A percentile compares a stretch with the other conserved stretches of the same genome.
Evolutionary conservation across 2,329 filamentous ascomycete genomes (phyloP).

Genomic region (Seiridium unicorne): DNA sequence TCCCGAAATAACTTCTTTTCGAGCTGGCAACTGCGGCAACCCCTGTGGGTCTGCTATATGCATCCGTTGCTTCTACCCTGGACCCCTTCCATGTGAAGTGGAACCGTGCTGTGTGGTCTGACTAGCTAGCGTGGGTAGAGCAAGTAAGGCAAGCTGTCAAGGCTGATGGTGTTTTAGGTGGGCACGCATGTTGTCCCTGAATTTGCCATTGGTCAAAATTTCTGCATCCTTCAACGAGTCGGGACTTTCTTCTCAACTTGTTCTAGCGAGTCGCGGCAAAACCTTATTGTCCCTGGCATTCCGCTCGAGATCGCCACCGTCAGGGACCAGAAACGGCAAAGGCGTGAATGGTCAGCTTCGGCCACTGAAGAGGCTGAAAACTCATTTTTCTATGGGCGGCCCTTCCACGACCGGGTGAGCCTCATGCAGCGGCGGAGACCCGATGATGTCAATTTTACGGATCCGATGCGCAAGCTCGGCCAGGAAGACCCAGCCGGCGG

Average conservation of each 20-base stretch:
- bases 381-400: neutral
- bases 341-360: neutral
- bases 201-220: neutral
- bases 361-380: neutral
- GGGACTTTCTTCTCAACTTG: neutral
- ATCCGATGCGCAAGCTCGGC: conserved; percentile 5
- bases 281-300: conserved; percentile 1
- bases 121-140: conserved; percentile 8
- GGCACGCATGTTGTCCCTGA: neutral
- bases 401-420: neutral
- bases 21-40: conserved; percentile 7
- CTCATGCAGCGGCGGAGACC: conserved; percentile 1
- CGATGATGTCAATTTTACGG: conserved; percentile 13
- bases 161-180: neutral
- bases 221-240: neutral
- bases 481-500: conserved; percentile 9
- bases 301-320: neutral
- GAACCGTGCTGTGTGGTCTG: neutral
- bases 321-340: neutral
- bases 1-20: neutral
- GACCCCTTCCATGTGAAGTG: conserved; percentile 7
- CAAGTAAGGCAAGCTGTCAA: conserved; percentile 5
- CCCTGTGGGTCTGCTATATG: conserved; percentile 5
- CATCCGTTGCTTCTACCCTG: neutral
- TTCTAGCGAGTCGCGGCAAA: neutral